Evolutionary conservation across 306 rosid species (phyloP), one percentile per base, ranked within the genome.

Genomic region (barrel medic (Medicago truncatula)): DNA sequence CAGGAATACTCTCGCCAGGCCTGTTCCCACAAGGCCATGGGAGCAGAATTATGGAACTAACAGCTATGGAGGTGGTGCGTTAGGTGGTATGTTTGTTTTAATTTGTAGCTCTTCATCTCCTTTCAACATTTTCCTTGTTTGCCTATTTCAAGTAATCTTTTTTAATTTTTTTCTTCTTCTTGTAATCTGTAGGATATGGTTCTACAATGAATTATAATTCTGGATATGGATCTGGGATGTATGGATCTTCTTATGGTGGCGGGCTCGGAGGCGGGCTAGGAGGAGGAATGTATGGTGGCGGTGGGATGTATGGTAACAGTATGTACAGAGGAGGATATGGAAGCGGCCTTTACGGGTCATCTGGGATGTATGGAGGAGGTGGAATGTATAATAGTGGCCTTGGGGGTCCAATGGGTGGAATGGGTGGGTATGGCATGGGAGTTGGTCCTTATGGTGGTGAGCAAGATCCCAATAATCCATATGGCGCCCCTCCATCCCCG

Each of bases 1-100:
- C 70, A 82, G 87, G 80, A 92, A 81, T 78, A 3, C 96, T 59
- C 86, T 90, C 10, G 83, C 87, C 50, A 82, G 99, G 83, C 88
- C 99, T n/a, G 88, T 89, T 79, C 98, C 99, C 60, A 2, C 93
- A 1, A 88, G 99, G 83, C 99, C 98, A 58, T 96, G 99, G 99
- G 96, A 96, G 83, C 97, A 96, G 82, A 89, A 82, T 71, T 83
- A 86, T 73, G 93, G 92, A 65, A 85, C 46, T 80, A 87, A 3
- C 77, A 74, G 50, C 84, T 84, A 87, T 21, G 98, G 96, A 84
- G 97, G 93, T 76, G 97, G 96, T 90, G 40, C 54, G 6, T 5
- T 11, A 86, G 97, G 93, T 83, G 97, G 97, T 92, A 25, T 39
- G n/a, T 6, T 6, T 14, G 18, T 23, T 41, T 73, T 54, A 10